Conservation (phyloP, 139 green algal species). For the Chlamydomonas schloesseri region DNA sequence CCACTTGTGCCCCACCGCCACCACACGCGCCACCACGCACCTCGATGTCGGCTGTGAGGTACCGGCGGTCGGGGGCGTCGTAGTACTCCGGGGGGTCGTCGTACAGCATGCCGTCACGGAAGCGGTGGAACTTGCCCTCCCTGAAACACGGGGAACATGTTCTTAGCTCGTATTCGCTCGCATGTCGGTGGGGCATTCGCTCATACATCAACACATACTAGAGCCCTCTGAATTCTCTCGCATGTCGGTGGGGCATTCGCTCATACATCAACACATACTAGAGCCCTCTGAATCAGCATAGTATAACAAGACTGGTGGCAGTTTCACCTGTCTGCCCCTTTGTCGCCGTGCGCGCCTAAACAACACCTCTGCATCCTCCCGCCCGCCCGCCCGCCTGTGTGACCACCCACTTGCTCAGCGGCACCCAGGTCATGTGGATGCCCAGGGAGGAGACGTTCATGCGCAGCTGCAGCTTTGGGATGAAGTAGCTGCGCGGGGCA, state of each 20-base stretch:
- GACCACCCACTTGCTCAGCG: constrained; percentile 47
- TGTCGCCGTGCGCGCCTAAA: no score
- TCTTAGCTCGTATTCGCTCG: no score
- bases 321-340: no score
- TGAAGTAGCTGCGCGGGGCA: constrained; percentile 56
- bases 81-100: constrained; percentile 49
- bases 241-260: no score
- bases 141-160: neutral
- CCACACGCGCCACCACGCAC: neutral
- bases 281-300: no score
- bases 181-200: no score
- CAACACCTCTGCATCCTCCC: no score
- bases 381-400: neutral
- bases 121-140: constrained; percentile 71
- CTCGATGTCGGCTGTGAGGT: constrained; percentile 38
- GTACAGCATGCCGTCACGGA: constrained; percentile 71
- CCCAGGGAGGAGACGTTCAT: constrained; percentile 42
- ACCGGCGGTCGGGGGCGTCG: neutral
- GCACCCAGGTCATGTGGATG: constrained; percentile 62
- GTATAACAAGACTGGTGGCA: no score
- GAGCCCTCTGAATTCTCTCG: no score
- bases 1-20: no score
- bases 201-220: no score
- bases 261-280: no score
- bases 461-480: constrained; percentile 48